Percentiles rank a stretch among this genome's conserved stretches.
Evolutionary conservation across 1,284 basidiomycete genomes (phyloP).

Genomic region (Ustilago loliicola): DNA sequence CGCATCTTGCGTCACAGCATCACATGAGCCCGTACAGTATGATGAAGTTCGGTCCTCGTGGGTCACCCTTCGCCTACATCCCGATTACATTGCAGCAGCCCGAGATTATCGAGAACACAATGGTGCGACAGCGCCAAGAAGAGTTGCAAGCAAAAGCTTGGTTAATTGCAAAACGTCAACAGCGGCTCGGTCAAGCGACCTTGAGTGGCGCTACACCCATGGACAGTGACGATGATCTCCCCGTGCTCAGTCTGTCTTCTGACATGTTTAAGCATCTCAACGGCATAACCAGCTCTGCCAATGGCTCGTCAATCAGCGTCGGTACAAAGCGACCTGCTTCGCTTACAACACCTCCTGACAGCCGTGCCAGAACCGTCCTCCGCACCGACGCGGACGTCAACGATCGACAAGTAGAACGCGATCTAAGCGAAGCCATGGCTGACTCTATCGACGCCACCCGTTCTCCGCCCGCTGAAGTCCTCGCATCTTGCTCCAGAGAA

Average conservation of each 20-base stretch:
- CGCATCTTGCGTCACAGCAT: constrained; percentile 66
- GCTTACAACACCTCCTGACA: constrained; percentile 40
- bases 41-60: constrained; percentile 62
- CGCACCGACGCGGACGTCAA: constrained; percentile 15
- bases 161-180: constrained; percentile 37
- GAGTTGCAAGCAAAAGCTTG: constrained; percentile 51
- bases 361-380: constrained; percentile 27
- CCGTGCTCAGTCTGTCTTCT: constrained; percentile 36
- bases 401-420: constrained; percentile 27
- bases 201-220: constrained; percentile 2
- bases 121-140: constrained; percentile 50
- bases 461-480: constrained; percentile 17
- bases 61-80: constrained; percentile 67
- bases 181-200: neutral
- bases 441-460: constrained; percentile 24
- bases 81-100: constrained; percentile 67
- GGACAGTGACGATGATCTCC: constrained; percentile 35
- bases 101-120: constrained; percentile 42
- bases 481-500: constrained; percentile 13
- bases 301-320: constrained; percentile 4
- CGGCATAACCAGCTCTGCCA: neutral
- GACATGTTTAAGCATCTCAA: constrained; percentile 26
- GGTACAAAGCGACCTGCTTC: constrained; percentile 47
- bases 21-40: constrained; percentile 64
- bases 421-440: constrained; percentile 41